A percentile compares a stretch with the other conserved stretches of the same genome.
These are phyloP conservation scores for Hymenoscyphus linearis DNA, from an alignment of 2,329 filamentous ascomycete genomes.

Conservation along the genomic window DNA sequence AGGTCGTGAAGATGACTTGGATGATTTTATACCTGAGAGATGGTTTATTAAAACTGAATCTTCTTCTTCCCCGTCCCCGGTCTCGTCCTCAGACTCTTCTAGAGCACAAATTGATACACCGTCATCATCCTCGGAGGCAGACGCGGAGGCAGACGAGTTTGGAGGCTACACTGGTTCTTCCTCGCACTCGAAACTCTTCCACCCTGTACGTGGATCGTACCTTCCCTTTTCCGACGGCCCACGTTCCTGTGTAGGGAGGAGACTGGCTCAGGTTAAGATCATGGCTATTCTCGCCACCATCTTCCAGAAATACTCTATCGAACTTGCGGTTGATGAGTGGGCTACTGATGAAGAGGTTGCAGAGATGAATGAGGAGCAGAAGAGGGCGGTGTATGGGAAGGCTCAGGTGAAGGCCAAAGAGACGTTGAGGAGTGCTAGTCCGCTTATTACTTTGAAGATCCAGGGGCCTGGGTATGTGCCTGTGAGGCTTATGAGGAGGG, in stretches of 20 bases:
- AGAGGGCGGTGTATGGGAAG: slow-evolving; percentile 52
- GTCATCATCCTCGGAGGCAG: slow-evolving; percentile 12
- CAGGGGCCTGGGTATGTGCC: slow-evolving; percentile 49
- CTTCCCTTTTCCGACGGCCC: slow-evolving; percentile 55
- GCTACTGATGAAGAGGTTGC: slow-evolving; percentile 20
- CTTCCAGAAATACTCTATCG: slow-evolving; percentile 37
- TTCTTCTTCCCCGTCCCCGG: too few species aligned
- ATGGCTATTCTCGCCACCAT: slow-evolving; percentile 49
- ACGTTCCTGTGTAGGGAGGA: slow-evolving; percentile 51
- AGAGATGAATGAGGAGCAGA: slow-evolving; percentile 42
- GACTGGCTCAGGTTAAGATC: slow-evolving; percentile 56
- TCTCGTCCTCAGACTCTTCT: neutral
- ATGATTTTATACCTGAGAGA: slow-evolving; percentile 66
- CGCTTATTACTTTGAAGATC: slow-evolving; percentile 69
- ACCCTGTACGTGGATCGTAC: slow-evolving; percentile 56
- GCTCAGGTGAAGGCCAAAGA: slow-evolving; percentile 51
- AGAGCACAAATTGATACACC: slow-evolving; percentile 15
- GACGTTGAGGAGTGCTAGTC: slow-evolving; percentile 49
- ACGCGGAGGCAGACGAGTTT: slow-evolving; percentile 45
- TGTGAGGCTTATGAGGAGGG: slow-evolving; percentile 62
- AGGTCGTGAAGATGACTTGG: slow-evolving; percentile 48
- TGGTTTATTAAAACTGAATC: slow-evolving; percentile 53
- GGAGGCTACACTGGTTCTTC: slow-evolving; percentile 56
- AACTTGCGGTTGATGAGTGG: slow-evolving; percentile 20
- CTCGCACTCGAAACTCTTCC: slow-evolving; percentile 52